These are phyloP conservation scores for Ramicandelaber brevisporus DNA, from an alignment of 192 early-diverging fungal genomes.

Conservation along the genomic window DNA sequence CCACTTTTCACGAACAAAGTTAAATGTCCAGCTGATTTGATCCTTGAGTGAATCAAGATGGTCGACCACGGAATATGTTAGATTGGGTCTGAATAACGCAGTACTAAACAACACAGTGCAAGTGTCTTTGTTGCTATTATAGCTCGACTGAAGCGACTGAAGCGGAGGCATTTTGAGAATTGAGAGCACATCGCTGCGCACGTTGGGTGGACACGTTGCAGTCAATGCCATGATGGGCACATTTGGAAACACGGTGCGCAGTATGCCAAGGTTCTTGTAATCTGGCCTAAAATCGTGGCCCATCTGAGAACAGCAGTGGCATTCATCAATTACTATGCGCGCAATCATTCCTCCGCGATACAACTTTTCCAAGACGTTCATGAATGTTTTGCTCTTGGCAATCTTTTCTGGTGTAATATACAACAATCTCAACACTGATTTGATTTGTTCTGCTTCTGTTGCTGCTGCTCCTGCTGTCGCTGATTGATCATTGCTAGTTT, in stretches of 20 bases:
- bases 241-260: slow-evolving; percentile 24
- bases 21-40: slow-evolving; percentile 17
- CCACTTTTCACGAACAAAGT: slow-evolving; percentile 27
- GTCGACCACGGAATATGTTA: slow-evolving; percentile 28
- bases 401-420: slow-evolving; percentile 26
- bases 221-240: slow-evolving; percentile 53
- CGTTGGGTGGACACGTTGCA: slow-evolving; percentile 34
- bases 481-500: slow-evolving; percentile 2
- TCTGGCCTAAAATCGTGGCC: slow-evolving; percentile 29
- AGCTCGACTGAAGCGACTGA: too few species aligned
- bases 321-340: slow-evolving; percentile 23
- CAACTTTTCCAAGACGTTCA: slow-evolving; percentile 14
- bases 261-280: slow-evolving; percentile 18
- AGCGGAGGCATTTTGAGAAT: slow-evolving; percentile 17
- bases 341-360: slow-evolving; percentile 11
- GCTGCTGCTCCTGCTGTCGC: not conserved
- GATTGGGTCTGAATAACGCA: slow-evolving; percentile 32
- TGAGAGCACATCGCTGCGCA: slow-evolving; percentile 19
- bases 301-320: slow-evolving; percentile 20
- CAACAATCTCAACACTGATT: slow-evolving; percentile 4
- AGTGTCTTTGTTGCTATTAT: slow-evolving; percentile 8
- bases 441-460: slow-evolving; percentile 1
- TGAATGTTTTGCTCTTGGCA: slow-evolving; percentile 13
- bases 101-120: slow-evolving; percentile 27
- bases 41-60: slow-evolving; percentile 13